These are phyloP conservation scores for Eragrostis nindensis DNA, from an alignment of 176 grass and related monocot species.

Conservation along the genomic window DNA sequence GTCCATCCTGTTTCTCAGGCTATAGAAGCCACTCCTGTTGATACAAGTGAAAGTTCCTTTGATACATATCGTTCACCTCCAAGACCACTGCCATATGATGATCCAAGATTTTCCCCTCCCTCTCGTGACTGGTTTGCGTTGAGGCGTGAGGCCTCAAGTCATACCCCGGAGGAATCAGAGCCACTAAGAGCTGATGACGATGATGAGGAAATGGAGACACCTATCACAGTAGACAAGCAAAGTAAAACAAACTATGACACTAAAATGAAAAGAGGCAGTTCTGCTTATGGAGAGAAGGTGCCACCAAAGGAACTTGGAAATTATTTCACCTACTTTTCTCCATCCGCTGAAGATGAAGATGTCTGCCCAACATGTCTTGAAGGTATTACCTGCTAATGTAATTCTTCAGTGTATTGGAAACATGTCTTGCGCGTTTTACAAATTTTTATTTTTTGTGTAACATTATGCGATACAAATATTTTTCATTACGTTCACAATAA, in stretches of 20 bases:
- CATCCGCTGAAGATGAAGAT: constrained; percentile 90
- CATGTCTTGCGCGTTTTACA: background rate
- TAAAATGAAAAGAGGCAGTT: constrained; percentile 59
- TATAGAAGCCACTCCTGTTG: constrained; percentile 70
- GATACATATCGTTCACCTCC: constrained; percentile 81
- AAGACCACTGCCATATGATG: constrained; percentile 87
- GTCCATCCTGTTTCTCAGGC: constrained; percentile 65
- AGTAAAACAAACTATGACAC: constrained; percentile 71
- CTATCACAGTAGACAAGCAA: constrained; percentile 50
- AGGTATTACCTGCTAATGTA: constrained; percentile 48
- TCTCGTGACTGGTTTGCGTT: constrained; percentile 56
- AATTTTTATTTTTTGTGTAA: background rate
- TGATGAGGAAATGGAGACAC: constrained; percentile 54
- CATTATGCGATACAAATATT: background rate
- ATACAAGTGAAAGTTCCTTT: constrained; percentile 61
- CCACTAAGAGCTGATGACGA: constrained; percentile 67
- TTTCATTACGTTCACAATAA: background rate
- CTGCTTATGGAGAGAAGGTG: constrained; percentile 60
- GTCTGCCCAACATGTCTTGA: constrained; percentile 98
- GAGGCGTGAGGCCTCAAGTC: constrained; percentile 59
- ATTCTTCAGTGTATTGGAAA: background rate
- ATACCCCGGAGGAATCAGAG: constrained; percentile 74
- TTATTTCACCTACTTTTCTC: constrained; percentile 63
- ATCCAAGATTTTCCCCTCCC: constrained; percentile 74
- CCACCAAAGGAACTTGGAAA: constrained; percentile 55